A percentile compares a stretch with the other conserved stretches of the same genome.
phyloP scores from a whole-genome alignment of 192 early-diverging fungal species.

The Geosiphon pyriformis region DNA sequence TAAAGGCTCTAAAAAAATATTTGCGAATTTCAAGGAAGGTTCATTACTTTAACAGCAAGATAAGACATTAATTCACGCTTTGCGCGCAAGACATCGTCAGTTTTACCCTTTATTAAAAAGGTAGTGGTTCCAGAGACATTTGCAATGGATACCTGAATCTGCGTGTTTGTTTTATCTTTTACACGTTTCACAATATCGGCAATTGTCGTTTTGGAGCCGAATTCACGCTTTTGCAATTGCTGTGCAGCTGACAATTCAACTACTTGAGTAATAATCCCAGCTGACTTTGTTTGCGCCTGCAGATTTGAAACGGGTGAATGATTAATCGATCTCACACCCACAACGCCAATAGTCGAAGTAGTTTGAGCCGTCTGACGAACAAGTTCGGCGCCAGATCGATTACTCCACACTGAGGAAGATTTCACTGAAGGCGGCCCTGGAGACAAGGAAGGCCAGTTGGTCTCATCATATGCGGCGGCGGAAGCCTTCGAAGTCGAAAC shows the following conservation, averaged over 20 bases:
- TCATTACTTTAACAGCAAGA: slow-evolving; percentile 59
- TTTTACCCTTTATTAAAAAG: slow-evolving; percentile 77
- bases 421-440: neutral
- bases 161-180: slow-evolving; percentile 63
- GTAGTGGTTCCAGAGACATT: slow-evolving; percentile 64
- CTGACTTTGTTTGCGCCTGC: neutral
- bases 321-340: neutral
- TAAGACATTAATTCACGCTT: slow-evolving; percentile 71
- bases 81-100: slow-evolving; percentile 71
- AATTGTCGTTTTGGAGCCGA: slow-evolving; percentile 32
- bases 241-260: slow-evolving; percentile 20
- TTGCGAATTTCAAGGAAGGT: too few species aligned
- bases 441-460: slow-evolving; percentile 7
- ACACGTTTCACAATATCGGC: slow-evolving; percentile 55
- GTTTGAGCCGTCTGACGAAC: neutral
- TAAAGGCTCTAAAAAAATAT: too few species aligned
- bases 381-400: neutral
- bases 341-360: neutral
- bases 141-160: slow-evolving; percentile 82
- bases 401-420: slow-evolving; percentile 5
- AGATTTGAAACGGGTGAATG: neutral
- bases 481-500: neutral
- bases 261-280: slow-evolving; percentile 8
- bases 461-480: neutral
- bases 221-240: slow-evolving; percentile 22